Evolutionary conservation across 306 rosid species (phyloP), one percentile per base, ranked within the genome.

Genomic region (Cucumis melo): DNA sequence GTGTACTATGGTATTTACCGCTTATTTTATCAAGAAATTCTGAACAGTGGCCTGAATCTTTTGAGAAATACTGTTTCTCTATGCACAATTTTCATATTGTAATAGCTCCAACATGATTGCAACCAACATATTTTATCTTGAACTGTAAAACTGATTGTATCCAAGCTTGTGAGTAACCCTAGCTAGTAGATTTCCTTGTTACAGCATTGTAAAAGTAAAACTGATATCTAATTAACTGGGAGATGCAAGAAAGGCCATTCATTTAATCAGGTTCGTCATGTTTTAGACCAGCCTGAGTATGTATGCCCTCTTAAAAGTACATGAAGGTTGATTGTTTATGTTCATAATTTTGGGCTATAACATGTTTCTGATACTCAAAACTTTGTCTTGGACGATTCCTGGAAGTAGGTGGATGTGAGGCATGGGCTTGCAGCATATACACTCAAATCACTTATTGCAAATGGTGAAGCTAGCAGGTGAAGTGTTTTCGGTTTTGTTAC

Each of bases 391-490:
- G 13, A 20, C 9, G 17, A 65, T 75, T 7, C 58, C 46, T 76
- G 81, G 66, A 76, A 63, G 76, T 64, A 93, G 98, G 91, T 93
- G 87, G 87, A 85, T 79, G 85, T 87, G 61, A 88, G 83, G 80
- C 83, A 85, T 73, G 98, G 98, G 75, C 94, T 88, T 71, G 98
- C 97, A 19, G 89, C 80, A 19, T 93, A 91, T 81, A 75, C 86
- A 58, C 89, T 91, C 34, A 86, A 86, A 78, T 88, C 88, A 77
- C 68, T 93, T 82, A 87, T 93, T 83, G 74, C 82, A 77, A 87
- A 84, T 24, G 98, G 93, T 61, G 98, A 90, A 86, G 81, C 87
- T 34, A 85, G 93, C 81, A 93, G 98, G 98, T 91, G 89, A 82
- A 41, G 39, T 46, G 0, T 53, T 8, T 2, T 21, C 66, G 73